Evolutionary conservation across 2,329 filamentous ascomycete genomes (phyloP), one percentile per base, ranked within the genome.

Genomic region (Epichloe coenophiala): DNA sequence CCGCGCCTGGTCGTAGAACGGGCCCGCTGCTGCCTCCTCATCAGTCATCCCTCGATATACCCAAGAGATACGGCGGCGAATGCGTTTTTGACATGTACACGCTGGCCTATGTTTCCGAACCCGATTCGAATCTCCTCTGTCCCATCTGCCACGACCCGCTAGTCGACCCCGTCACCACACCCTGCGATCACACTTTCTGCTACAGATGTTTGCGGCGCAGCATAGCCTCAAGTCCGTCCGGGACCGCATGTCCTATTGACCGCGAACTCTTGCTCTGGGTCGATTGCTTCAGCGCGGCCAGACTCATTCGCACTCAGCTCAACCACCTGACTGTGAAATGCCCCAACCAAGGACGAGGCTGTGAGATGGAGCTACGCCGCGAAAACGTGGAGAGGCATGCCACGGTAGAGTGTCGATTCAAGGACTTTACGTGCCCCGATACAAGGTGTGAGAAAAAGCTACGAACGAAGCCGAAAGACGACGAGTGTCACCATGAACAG

Each of bases 151-250:
- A 77, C 57, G 72, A 78, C 11, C 76, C 81, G 3, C 71, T 84
- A 41, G 67, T 83, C 45, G 70, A 76, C 13, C 80, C 81, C 0
- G 70, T 80, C 45, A 80, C 80, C 41, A 83, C 80, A 1, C 67
- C 68, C 7, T 84, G 81, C 63, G 77, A 81, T 52, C 81, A 84
- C 61, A 80, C 78, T 12, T 84, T 84, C 60, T 84, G 81, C 58
- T 72, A 74, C 48, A 68, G 69, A 4, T 84, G 81, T 59, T 67
- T 83, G 47, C 66, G 67, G 31, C 60, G 67, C 35, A 68, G 67
- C 57, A 68, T 69, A 45, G 60, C 65, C 11, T 67, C 65, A 2
- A 69, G 67, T 42, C 67, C 67, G 6, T 65, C 67, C 1, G 66
- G 67, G 5, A 63, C 64, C 2, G 63, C 69, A 36, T 83, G 80